Percentiles rank a stretch among this genome's conserved stretches.
Conservation (phyloP, 306 rosid species). For the Herpetospermum pedunculosum region DNA sequence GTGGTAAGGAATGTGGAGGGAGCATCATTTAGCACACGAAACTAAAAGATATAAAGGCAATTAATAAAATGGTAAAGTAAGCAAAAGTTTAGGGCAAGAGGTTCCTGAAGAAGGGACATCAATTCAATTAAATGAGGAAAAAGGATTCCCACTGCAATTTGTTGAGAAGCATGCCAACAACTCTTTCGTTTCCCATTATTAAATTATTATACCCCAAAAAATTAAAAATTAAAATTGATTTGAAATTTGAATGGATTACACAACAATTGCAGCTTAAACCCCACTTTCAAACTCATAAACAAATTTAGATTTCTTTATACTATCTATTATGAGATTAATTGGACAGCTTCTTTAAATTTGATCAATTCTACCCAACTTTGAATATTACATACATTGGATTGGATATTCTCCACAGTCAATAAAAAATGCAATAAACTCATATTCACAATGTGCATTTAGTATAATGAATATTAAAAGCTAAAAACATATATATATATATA, state of each 20-base stretch:
- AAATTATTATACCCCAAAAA: neutral
- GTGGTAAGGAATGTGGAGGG: slow-evolving; percentile 3
- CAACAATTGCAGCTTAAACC: neutral
- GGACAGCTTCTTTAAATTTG: neutral
- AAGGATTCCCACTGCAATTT: neutral
- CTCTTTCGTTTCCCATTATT: neutral
- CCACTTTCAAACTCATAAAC: neutral
- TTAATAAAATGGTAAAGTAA: neutral
- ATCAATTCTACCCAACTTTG: neutral
- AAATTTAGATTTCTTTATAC: neutral
- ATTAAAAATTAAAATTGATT: too few relatives aligned
- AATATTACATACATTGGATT: neutral
- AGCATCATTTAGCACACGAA: slow-evolving; percentile 10
- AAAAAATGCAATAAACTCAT: neutral
- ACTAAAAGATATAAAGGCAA: neutral
- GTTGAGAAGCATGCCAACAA: neutral
- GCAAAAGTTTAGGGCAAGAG: slow-evolving; percentile 10
- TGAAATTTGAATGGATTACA: neutral
- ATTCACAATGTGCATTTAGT: neutral
- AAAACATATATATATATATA: too few relatives aligned
- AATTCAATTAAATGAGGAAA: neutral
- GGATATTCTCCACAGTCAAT: neutral
- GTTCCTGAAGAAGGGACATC: slow-evolving; percentile 8
- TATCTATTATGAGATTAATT: neutral
- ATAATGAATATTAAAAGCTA: too few relatives aligned